Evolutionary conservation across 2,329 filamentous ascomycete genomes (phyloP).

Genomic region (Claviceps sp.): DNA sequence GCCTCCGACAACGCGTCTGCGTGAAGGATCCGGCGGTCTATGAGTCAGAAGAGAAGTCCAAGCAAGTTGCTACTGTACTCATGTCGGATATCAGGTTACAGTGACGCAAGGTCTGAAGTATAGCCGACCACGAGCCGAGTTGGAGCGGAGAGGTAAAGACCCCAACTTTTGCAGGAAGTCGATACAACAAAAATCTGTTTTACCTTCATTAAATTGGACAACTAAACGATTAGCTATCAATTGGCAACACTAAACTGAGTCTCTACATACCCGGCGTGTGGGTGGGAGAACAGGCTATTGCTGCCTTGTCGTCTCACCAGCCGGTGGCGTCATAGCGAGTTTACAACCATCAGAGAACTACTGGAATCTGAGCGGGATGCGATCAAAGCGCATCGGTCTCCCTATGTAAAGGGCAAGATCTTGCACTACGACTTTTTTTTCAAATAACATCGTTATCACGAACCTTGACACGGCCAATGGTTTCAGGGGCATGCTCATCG

Average conservation of each 20-base stretch:
- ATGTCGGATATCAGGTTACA: too few relatives aligned
- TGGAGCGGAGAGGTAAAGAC: too few relatives aligned
- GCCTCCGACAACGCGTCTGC: constrained; percentile 4
- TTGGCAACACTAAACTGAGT: constrained; percentile 4
- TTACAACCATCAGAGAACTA: not conserved
- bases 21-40: constrained; percentile 6
- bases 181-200: too few relatives aligned
- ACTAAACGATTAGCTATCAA: not conserved
- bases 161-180: too few relatives aligned
- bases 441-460: constrained; percentile 4
- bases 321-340: constrained; percentile 5
- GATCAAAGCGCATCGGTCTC: constrained; percentile 3
- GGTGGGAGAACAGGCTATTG: constrained; percentile 7
- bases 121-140: too few relatives aligned
- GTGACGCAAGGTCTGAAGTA: too few relatives aligned
- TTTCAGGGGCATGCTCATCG: constrained; percentile 14
- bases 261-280: constrained; percentile 2
- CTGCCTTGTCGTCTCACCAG: constrained; percentile 6
- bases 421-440: not conserved
- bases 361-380: constrained; percentile 4
- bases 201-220: too few relatives aligned
- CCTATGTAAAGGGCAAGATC: constrained; percentile 1
- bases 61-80: not conserved
- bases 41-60: constrained; percentile 4
- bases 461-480: constrained; percentile 6